Base-by-base conservation (phyloP, 768 basidiomycete genomes). In the Lactarius hatsudake region DNA sequence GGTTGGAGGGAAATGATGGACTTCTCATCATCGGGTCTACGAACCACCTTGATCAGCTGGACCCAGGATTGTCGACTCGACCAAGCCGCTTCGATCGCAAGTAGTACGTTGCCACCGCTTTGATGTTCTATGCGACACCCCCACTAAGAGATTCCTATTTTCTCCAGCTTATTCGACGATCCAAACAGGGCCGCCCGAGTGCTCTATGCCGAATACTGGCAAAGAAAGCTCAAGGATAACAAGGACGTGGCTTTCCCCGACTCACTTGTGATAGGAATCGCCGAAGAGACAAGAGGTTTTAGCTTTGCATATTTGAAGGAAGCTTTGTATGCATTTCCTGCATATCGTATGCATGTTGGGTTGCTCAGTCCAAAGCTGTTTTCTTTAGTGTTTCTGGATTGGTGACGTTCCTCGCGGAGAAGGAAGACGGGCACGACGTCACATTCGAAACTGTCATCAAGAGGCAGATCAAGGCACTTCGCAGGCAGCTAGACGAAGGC, bases 251-350 rank as follows among this genome's bases (percentile, higher is more conserved):
- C 78, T 4, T 93, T 91, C 79, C 86, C 93, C 0, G 87, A 92
- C 69, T 68, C 78, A 15, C 80, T 94, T 38, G 80, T 87, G 20
- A 75, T 82, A 13, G 82, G 86, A 69, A 78, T 91, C 32, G 90
- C 87, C 6, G 76, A 81, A 12, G 61, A 76, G 65, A 94, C 92
- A 0, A 79, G 82, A 38, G 78, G 80, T 36, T 94, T 94, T 79
- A 91, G 88, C 71, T 94, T 94, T 74, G 91, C 93, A 0, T 94
- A 93, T 76, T 79, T 95, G 72, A 94, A 96, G 75, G 93, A 94
- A 76, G 91, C 86, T 3, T 94, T 94, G 93, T 94, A 74, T 67
- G 90, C 81, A 17, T 36, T 55, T 34, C 30, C 32, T 20, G 34
- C 43, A 43, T 55, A 61, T 53, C 59, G 28, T 36, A 17, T 62